phyloP scores from a whole-genome alignment of 345 rosid species.

The Euphorbia pulcherrima region DNA sequence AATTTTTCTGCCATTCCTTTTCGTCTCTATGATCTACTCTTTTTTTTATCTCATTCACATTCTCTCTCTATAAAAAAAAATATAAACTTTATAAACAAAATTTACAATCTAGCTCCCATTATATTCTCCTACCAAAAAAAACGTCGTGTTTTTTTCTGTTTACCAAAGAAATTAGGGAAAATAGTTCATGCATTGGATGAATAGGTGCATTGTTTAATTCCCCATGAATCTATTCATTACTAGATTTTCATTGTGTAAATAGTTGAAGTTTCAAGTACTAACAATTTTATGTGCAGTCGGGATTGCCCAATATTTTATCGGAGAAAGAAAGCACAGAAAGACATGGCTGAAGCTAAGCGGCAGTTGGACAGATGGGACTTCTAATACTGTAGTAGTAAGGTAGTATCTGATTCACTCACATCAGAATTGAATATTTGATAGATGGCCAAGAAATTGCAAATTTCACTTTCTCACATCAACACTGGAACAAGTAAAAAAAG shows the following conservation, averaged over 20 bases:
- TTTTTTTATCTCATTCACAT: too few species aligned
- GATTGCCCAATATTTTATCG: constrained; percentile 98
- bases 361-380: constrained; percentile 87
- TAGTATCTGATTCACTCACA: background rate
- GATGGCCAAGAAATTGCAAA: background rate
- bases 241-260: background rate
- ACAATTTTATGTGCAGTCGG: constrained; percentile 46
- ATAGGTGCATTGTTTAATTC: background rate
- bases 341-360: constrained; percentile 76
- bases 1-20: too few species aligned
- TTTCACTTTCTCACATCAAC: too few species aligned
- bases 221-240: background rate
- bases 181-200: too few species aligned
- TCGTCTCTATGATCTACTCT: too few species aligned
- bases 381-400: constrained; percentile 25
- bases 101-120: too few species aligned
- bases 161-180: too few species aligned
- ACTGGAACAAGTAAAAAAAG: too few species aligned
- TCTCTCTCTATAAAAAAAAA: too few species aligned
- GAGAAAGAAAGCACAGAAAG: constrained; percentile 92
- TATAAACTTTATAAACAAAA: too few species aligned
- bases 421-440: background rate
- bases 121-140: too few species aligned
- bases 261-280: background rate
- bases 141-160: too few species aligned